Evolutionary conservation across 176 grass and related monocot species (phyloP).

Genomic region (Guadua angustifolia): DNA sequence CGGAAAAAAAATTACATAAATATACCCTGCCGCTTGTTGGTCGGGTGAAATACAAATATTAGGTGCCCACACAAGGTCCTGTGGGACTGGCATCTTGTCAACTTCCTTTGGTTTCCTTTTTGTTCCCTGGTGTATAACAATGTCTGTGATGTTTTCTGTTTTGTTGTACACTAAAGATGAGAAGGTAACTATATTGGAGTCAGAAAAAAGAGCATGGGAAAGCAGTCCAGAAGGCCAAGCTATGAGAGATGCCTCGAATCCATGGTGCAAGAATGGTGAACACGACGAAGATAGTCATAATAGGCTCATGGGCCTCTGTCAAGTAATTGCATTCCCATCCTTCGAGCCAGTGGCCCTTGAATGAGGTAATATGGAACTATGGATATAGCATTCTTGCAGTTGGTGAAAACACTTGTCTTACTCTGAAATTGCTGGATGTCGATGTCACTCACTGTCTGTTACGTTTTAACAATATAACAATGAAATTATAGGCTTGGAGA

Average conservation of each 20-base stretch:
- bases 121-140: no score
- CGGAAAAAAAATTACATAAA: no score
- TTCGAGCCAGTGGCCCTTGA: not conserved
- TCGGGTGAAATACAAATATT: no score
- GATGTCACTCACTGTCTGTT: not conserved
- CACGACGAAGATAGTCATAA: constrained; percentile 49
- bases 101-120: no score
- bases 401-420: not conserved
- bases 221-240: constrained; percentile 59
- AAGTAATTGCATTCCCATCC: constrained; percentile 7
- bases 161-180: no score
- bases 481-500: not conserved
- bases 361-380: no score
- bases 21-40: no score
- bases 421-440: not conserved
- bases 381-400: not conserved
- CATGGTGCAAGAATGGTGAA: constrained; percentile 71
- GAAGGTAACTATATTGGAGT: no score
- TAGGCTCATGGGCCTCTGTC: constrained; percentile 28
- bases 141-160: no score
- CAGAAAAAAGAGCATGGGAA: no score
- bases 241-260: constrained; percentile 80
- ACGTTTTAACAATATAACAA: not conserved
- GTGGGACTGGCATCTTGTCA: no score
- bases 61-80: no score